These are phyloP conservation scores for Plasmodium malariae DNA, from an alignment of 169 alveolate species.

Conservation along the genomic window DNA sequence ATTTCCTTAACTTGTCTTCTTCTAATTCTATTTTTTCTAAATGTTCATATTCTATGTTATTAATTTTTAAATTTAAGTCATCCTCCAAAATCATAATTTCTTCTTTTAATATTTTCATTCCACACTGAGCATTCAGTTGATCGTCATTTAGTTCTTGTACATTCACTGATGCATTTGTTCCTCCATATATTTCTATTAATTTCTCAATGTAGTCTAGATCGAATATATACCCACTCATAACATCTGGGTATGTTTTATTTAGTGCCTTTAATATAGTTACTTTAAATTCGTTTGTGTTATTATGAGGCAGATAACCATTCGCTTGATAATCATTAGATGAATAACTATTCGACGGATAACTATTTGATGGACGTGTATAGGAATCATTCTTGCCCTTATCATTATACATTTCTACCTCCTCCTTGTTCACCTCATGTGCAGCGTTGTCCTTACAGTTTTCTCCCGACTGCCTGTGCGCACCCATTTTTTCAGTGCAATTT, in stretches of 20 bases:
- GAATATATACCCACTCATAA: conserved; percentile 53
- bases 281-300: not conserved
- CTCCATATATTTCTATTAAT: conserved; percentile 55
- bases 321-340: no score
- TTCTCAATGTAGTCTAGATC: conserved; percentile 66
- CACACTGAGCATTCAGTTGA: conserved; percentile 69
- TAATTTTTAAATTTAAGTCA: conserved; percentile 28
- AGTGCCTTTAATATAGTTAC: not conserved
- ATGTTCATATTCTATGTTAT: conserved; percentile 43
- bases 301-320: no score
- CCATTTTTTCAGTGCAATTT: no score
- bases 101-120: conserved; percentile 17
- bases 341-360: no score
- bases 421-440: no score
- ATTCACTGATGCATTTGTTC: conserved; percentile 44
- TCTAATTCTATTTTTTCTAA: conserved; percentile 38
- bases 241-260: conserved; percentile 40
- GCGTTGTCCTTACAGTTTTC: no score
- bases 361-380: no score
- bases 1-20: conserved; percentile 22
- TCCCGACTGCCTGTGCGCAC: no score
- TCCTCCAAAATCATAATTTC: conserved; percentile 54
- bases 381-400: no score
- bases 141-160: conserved; percentile 69
- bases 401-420: no score